These are phyloP conservation scores for Talaromyces borbonicus DNA, from an alignment of 495 filamentous ascomycete genomes.

Conservation along the genomic window DNA sequence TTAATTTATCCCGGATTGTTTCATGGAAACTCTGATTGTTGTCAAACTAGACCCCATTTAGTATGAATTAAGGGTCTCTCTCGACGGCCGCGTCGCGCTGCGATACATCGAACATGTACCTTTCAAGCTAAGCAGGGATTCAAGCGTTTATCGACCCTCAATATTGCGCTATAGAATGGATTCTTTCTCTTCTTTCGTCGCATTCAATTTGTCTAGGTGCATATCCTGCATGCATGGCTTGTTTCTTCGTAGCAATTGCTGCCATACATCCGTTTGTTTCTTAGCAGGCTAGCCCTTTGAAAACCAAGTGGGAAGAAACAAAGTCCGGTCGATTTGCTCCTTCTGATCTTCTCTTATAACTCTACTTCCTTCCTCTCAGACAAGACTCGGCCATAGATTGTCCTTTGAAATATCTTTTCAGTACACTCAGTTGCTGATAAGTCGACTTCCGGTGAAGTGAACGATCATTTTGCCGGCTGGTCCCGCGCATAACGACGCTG, in stretches of 20 bases:
- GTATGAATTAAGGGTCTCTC: background rate
- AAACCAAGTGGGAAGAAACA: background rate
- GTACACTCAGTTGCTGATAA: too few relatives aligned
- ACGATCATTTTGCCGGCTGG: background rate
- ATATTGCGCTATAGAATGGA: background rate
- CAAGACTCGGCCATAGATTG: too few relatives aligned
- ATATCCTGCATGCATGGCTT: background rate
- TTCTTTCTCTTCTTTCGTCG: background rate
- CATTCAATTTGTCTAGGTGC: background rate
- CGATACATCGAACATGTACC: background rate
- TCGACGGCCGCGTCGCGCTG: background rate
- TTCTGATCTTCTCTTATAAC: background rate
- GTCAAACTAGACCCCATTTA: background rate
- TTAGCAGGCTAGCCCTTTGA: background rate
- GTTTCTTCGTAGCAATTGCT: background rate
- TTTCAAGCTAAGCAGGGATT: background rate
- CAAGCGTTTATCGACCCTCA: background rate
- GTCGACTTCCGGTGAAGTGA: too few relatives aligned
- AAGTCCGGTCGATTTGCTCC: background rate
- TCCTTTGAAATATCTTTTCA: background rate
- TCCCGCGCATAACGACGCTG: background rate
- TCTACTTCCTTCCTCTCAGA: background rate
- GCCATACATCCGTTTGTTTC: constrained; percentile 1
- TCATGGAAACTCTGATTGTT: background rate
- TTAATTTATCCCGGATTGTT: background rate